Conservation (phyloP, 805 yeast species). For the Kodamaea leandrae region DNA sequence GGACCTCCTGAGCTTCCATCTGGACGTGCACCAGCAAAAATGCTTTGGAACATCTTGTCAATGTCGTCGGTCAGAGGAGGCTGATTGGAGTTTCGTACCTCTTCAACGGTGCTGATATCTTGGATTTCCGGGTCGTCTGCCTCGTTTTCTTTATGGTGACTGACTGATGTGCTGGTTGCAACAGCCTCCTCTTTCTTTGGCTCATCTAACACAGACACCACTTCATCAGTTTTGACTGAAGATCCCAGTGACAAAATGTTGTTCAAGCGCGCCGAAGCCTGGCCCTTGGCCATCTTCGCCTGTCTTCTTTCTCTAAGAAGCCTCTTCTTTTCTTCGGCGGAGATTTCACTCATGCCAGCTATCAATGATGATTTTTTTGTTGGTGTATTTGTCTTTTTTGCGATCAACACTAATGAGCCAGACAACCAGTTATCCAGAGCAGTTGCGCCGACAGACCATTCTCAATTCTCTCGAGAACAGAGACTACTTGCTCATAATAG, state of each 20-base stretch:
- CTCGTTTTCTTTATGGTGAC: constrained; percentile 1
- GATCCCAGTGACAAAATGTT: constrained; percentile 40
- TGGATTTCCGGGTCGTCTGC: constrained; percentile 42
- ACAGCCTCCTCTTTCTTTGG: constrained; percentile 5
- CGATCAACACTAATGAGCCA: constrained; percentile 1
- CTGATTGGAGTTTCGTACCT: constrained; percentile 13
- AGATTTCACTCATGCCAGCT: constrained; percentile 45
- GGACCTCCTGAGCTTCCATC: background rate
- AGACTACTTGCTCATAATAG: constrained; percentile 37
- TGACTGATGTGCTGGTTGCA: constrained; percentile 1
- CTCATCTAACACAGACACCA: constrained; percentile 36
- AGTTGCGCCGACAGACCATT: constrained; percentile 28
- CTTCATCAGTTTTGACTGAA: constrained; percentile 31
- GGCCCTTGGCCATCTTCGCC: constrained; percentile 57
- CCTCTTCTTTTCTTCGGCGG: constrained; percentile 58
- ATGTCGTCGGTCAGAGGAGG: constrained; percentile 21
- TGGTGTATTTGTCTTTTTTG: background rate
- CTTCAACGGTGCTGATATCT: constrained; percentile 27
- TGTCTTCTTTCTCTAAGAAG: constrained; percentile 62
- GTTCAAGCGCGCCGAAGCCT: constrained; percentile 52
- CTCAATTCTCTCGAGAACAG: constrained; percentile 39
- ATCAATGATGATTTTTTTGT: background rate
- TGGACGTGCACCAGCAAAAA: constrained; percentile 24
- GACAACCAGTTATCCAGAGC: constrained; percentile 13
- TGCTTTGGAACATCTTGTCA: constrained; percentile 33